Evolutionary conservation across 2,329 filamentous ascomycete genomes (phyloP).

Genomic region (Fusarium oligoseptatum): DNA sequence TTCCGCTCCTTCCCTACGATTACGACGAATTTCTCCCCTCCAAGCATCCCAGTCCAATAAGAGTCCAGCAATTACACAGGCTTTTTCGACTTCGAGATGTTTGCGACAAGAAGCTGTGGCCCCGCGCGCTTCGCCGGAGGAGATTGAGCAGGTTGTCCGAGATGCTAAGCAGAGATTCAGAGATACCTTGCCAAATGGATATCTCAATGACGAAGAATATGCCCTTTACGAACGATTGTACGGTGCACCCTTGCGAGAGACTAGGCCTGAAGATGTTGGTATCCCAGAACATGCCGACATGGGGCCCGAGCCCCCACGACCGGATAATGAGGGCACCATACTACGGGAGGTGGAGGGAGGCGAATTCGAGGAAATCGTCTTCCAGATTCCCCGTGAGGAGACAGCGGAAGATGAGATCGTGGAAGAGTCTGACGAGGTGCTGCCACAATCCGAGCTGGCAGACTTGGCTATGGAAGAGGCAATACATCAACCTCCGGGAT

Average conservation of each 20-base stretch:
- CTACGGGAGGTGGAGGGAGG: constrained; percentile 69
- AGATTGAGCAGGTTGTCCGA: constrained; percentile 75
- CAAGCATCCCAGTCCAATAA: constrained; percentile 43
- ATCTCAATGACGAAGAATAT: constrained; percentile 79
- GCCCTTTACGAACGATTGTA: constrained; percentile 84
- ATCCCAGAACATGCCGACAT: constrained; percentile 58
- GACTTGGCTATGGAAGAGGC: constrained; percentile 43
- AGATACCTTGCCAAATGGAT: constrained; percentile 78
- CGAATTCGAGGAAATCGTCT: constrained; percentile 72
- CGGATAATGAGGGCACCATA: constrained; percentile 58
- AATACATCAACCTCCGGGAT: constrained; percentile 51
- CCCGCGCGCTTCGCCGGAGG: constrained; percentile 39
- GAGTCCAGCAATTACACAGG: constrained; percentile 45
- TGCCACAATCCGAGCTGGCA: constrained; percentile 1
- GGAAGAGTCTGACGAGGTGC: constrained; percentile 40
- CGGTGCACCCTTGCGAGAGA: constrained; percentile 77
- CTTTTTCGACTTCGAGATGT: constrained; percentile 48
- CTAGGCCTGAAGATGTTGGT: constrained; percentile 70
- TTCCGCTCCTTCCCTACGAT: constrained; percentile 30
- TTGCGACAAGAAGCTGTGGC: constrained; percentile 38
- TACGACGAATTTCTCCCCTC: constrained; percentile 31
- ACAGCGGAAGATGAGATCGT: constrained; percentile 12
- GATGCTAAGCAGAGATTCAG: constrained; percentile 81
- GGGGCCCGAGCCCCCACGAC: constrained; percentile 38
- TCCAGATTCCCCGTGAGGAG: constrained; percentile 48